A percentile compares a stretch with the other conserved stretches of the same genome.
Evolutionary conservation across 1,284 basidiomycete species (phyloP).

Genomic region (Ustilago tritici): DNA sequence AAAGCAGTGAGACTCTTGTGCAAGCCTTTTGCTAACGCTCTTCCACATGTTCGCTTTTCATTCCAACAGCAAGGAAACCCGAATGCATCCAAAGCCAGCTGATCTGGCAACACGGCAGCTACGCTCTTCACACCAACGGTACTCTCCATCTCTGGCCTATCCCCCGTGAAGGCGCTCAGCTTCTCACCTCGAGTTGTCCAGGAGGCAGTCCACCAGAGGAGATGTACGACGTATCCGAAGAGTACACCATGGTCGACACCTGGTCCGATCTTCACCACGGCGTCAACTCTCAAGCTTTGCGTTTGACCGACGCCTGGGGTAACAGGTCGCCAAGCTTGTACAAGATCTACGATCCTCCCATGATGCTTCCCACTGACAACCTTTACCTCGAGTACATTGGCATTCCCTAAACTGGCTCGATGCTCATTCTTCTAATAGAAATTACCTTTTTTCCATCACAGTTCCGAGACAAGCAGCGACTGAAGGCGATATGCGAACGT

Average conservation of each 20-base stretch:
- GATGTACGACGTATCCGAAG: constrained; percentile 45
- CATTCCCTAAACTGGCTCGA: constrained; percentile 20
- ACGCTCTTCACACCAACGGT: constrained; percentile 56
- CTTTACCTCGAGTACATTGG: constrained; percentile 55
- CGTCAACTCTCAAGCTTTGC: constrained; percentile 16
- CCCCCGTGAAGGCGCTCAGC: constrained; percentile 43
- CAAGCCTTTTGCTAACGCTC: background rate
- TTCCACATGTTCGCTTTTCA: background rate
- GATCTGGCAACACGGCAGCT: constrained; percentile 69
- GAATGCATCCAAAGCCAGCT: constrained; percentile 63
- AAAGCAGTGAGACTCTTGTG: too few species aligned
- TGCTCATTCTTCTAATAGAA: background rate
- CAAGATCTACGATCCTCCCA: constrained; percentile 63
- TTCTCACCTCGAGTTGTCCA: constrained; percentile 38
- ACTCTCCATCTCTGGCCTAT: constrained; percentile 45
- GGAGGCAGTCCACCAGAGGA: constrained; percentile 31
- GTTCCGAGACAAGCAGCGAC: background rate
- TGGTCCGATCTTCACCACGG: constrained; percentile 44
- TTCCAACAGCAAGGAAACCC: constrained; percentile 41
- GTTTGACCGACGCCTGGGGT: constrained; percentile 44
- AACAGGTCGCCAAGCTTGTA: constrained; percentile 45
- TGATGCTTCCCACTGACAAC: constrained; percentile 62
- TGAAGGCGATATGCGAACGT: background rate
- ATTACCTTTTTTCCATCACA: constrained; percentile 3
- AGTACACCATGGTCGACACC: constrained; percentile 47